These are phyloP conservation scores for Podospora bellae-mahoneyi DNA, from an alignment of 495 filamentous ascomycete species.

Conservation along the genomic window DNA sequence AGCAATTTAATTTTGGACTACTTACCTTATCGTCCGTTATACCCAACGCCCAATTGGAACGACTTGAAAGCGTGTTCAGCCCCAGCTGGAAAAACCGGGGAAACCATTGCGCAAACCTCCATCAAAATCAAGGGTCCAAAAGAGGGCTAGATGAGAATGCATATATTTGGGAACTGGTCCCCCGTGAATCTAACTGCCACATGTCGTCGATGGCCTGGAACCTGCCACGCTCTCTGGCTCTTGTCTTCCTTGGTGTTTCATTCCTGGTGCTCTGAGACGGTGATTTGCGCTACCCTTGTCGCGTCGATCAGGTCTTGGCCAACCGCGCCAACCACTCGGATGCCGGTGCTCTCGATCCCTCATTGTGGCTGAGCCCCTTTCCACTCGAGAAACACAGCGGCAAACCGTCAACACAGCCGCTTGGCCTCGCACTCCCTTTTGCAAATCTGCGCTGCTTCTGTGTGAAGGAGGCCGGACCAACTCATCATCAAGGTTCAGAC, in stretches of 20 bases:
- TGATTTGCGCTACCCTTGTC: conserved; percentile 3
- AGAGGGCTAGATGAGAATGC: not conserved
- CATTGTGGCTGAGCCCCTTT: conserved; percentile 21
- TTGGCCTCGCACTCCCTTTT: not conserved
- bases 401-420: conserved; percentile 11
- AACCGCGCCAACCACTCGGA: conserved; percentile 15
- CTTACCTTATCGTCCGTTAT: too few species aligned
- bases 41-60: not conserved
- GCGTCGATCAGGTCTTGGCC: conserved; percentile 19
- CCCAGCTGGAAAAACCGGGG: not conserved
- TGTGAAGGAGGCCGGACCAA: not conserved
- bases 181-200: not conserved
- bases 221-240: not conserved
- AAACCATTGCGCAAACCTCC: not conserved
- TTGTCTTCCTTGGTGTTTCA: conserved; percentile 8
- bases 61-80: not conserved
- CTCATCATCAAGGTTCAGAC: not conserved
- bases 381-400: conserved; percentile 13
- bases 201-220: not conserved
- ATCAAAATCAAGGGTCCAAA: not conserved
- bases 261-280: not conserved
- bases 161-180: not conserved
- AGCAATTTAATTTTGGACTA: too few species aligned
- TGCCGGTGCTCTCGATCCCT: conserved; percentile 14
- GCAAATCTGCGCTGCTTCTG: not conserved